Conservation (phyloP, 2,329 filamentous ascomycete genomes). For the Geosmithia putterillii region DNA sequence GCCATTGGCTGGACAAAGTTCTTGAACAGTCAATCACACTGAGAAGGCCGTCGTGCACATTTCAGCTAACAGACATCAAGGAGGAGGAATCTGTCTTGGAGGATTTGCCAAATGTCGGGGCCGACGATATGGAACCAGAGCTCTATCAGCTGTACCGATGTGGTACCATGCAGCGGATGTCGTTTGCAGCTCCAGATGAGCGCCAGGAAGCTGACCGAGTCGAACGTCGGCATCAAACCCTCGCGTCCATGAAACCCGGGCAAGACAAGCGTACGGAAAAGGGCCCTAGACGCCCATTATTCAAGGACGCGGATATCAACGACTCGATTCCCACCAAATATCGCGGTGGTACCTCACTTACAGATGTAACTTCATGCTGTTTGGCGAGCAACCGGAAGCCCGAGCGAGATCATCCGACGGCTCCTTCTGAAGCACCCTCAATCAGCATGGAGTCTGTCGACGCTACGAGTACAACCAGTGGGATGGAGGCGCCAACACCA, state of each 20-base stretch:
- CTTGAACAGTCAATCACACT: slow-evolving; percentile 3
- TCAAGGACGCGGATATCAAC: too few relatives aligned
- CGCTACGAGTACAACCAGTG: too few relatives aligned
- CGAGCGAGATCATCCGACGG: too few relatives aligned
- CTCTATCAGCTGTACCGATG: neutral
- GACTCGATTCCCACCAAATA: too few relatives aligned
- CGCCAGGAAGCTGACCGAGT: neutral
- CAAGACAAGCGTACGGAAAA: neutral
- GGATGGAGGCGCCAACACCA: too few relatives aligned
- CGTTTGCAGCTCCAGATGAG: neutral
- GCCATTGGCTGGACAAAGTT: slow-evolving; percentile 5
- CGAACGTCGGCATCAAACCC: neutral
- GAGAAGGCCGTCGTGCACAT: neutral
- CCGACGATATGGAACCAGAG: neutral
- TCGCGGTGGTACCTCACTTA: too few relatives aligned
- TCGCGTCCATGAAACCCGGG: neutral
- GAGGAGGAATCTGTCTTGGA: neutral
- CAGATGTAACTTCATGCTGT: too few relatives aligned
- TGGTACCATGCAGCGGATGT: neutral
- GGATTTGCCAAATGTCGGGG: too few relatives aligned
- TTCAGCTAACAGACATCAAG: neutral
- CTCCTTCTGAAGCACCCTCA: too few relatives aligned
- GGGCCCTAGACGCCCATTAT: too few relatives aligned
- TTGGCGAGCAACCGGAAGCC: too few relatives aligned
- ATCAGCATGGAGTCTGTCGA: too few relatives aligned